These are phyloP conservation scores for Phytophthora constricta DNA, from an alignment of 352 stramenopile species.

Conservation along the genomic window DNA sequence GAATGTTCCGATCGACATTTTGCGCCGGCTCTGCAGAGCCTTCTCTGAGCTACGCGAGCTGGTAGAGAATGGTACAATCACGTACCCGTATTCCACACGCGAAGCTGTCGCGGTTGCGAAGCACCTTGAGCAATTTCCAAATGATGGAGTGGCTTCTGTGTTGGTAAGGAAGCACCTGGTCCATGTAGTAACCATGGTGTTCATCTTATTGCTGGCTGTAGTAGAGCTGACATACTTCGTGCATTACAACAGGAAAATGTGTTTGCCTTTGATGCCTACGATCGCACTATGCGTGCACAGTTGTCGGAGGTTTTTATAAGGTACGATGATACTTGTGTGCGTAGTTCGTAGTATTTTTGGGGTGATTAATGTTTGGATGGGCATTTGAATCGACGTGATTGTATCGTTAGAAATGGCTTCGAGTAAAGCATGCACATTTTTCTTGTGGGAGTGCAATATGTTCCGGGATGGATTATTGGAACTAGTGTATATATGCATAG, in stretches of 20 bases:
- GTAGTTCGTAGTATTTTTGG: slow-evolving; percentile 8
- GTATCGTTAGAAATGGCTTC: slow-evolving; percentile 30
- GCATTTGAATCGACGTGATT: slow-evolving; percentile 19
- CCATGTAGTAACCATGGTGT: no score
- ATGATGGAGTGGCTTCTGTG: slow-evolving; percentile 88
- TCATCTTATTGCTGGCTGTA: background rate
- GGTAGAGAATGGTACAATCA: slow-evolving; percentile 89
- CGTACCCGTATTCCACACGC: slow-evolving; percentile 95
- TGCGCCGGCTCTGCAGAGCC: slow-evolving; percentile 83
- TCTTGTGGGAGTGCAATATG: background rate
- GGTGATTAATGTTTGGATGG: slow-evolving; percentile 16
- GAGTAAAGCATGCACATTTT: slow-evolving; percentile 11
- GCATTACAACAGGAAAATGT: slow-evolving; percentile 89
- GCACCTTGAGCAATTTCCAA: slow-evolving; percentile 93
- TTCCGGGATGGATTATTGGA: background rate
- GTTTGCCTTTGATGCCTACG: slow-evolving; percentile 93
- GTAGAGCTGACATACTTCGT: background rate
- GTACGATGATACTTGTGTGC: slow-evolving; percentile 40
- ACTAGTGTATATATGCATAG: background rate
- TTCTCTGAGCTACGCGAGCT: slow-evolving; percentile 93
- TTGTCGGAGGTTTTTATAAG: slow-evolving; percentile 84
- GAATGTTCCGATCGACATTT: slow-evolving; percentile 72
- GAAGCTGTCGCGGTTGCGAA: slow-evolving; percentile 95
- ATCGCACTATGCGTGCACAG: slow-evolving; percentile 72
- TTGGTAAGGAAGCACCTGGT: slow-evolving; percentile 45